Base-by-base conservation (phyloP, 768 basidiomycete genomes). In the Naganishia antarctica region DNA sequence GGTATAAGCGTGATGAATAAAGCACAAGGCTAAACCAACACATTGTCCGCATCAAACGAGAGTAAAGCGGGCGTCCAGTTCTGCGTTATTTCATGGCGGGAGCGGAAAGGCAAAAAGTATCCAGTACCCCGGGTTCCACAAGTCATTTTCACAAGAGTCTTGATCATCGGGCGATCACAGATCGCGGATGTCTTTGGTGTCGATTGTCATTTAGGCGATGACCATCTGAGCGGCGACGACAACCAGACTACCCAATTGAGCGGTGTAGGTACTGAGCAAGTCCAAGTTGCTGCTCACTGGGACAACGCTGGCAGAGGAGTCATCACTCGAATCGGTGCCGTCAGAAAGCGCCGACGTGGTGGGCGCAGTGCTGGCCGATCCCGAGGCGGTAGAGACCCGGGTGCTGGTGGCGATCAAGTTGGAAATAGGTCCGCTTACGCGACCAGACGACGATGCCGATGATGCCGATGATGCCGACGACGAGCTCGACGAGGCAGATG, bases 211-310 rank as follows among this genome's bases (percentile, higher is more conserved):
- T 44, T 57, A 57, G 40, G 53, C 53, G n/a, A 57, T 57, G 37
- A 60, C 62, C 62, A 51, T 50, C 62, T 63, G 62, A 53, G 62
- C 62, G n/a, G 49, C 44, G 23, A 63, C 41, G 41, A 63, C 62
- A 26, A 63, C 50, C 62, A 63, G 26, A 28, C 51, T 63, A 51
- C 62, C 62, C 62, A 63, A 34, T 26, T 63, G 62, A 29, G 51
- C 37, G 28, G 62, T 63, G 43, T 51, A 50, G 29, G 49, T 51
- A 31, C 49, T 53, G 18, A 63, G 51, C 62, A 63, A 47, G 29
- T 63, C 49, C 62, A 63, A 53, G 62, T 63, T 63, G 41, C 62
- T 51, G 26, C 8, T 23, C 61, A 34, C 59, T n/a, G 43, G 46
- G 37, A 25, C 12, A 61, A 45, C 46, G 44, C 45, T 61, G 29